Conservation (phyloP, 169 alveolate species). For the Perkinsus olseni region DNA sequence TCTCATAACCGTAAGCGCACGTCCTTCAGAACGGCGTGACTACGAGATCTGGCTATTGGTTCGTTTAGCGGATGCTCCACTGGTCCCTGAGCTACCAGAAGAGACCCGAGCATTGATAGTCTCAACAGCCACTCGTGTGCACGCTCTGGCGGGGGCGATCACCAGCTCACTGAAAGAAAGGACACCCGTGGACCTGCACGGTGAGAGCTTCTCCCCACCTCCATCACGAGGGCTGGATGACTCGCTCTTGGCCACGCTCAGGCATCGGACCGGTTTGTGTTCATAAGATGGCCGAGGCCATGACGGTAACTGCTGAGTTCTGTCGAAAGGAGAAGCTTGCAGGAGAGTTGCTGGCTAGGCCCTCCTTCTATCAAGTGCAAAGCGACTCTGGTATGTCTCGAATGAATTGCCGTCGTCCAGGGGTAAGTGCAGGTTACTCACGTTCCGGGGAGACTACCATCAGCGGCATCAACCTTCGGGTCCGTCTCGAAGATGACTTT, state of each 20-base stretch:
- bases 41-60: neutral
- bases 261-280: neutral
- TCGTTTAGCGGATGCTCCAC: neutral
- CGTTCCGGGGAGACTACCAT: neutral
- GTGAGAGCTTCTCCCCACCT: neutral
- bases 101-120: neutral
- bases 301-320: neutral
- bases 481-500: neutral
- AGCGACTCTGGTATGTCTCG: neutral
- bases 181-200: neutral
- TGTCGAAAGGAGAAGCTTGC: neutral
- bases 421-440: neutral
- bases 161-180: neutral
- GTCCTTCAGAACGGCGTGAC: neutral
- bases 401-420: too few species aligned
- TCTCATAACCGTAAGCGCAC: neutral
- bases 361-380: neutral
- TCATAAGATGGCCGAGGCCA: neutral
- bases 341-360: neutral
- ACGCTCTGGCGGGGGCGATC: neutral
- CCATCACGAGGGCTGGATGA: too few species aligned
- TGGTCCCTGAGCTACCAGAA: neutral
- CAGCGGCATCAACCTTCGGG: neutral
- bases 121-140: neutral
- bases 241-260: too few species aligned